These are phyloP conservation scores for Russula sp. DNA, from an alignment of 768 basidiomycete genomes.

Conservation along the genomic window DNA sequence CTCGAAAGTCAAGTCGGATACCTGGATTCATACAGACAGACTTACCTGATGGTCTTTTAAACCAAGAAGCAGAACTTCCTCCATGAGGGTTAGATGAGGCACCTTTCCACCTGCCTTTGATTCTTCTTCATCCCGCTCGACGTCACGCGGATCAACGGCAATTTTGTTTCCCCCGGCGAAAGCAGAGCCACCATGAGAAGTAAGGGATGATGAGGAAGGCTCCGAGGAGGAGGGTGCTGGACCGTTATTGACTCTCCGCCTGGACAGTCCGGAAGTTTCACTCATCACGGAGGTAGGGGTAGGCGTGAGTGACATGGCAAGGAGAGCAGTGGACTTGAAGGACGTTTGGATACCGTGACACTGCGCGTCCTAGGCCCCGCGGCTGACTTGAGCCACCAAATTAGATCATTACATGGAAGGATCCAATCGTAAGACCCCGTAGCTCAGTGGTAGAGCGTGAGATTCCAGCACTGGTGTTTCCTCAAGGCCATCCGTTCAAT, in stretches of 20 bases:
- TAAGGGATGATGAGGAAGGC: slow-evolving; percentile 36
- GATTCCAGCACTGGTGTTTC: slow-evolving; percentile 29
- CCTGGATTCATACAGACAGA: slow-evolving; percentile 13
- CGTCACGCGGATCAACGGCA: slow-evolving; percentile 90
- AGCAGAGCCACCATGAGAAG: slow-evolving; percentile 68
- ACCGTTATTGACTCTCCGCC: slow-evolving; percentile 51
- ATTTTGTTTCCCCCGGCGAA: slow-evolving; percentile 85
- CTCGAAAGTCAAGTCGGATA: slow-evolving; percentile 6
- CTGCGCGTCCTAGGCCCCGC: background rate
- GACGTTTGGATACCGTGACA: slow-evolving; percentile 3
- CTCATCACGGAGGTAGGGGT: slow-evolving; percentile 17
- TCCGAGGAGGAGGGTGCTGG: slow-evolving; percentile 40
- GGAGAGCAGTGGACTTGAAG: background rate
- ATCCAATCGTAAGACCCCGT: slow-evolving; percentile 12
- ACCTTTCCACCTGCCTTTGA: slow-evolving; percentile 64
- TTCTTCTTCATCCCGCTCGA: slow-evolving; percentile 68
- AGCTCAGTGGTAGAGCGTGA: slow-evolving; percentile 33
- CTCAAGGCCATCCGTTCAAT: slow-evolving; percentile 33
- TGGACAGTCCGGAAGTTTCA: slow-evolving; percentile 45
- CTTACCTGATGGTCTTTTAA: slow-evolving; percentile 94
- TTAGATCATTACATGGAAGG: background rate
- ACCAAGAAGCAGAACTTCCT: slow-evolving; percentile 91
- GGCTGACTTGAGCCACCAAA: background rate
- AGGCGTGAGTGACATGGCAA: background rate
- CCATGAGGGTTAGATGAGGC: slow-evolving; percentile 91